Percentiles rank a stretch among this genome's conserved stretches.
Evolutionary conservation across 345 rosid genomes (phyloP).

Genomic region (Excoecaria agallocha): DNA sequence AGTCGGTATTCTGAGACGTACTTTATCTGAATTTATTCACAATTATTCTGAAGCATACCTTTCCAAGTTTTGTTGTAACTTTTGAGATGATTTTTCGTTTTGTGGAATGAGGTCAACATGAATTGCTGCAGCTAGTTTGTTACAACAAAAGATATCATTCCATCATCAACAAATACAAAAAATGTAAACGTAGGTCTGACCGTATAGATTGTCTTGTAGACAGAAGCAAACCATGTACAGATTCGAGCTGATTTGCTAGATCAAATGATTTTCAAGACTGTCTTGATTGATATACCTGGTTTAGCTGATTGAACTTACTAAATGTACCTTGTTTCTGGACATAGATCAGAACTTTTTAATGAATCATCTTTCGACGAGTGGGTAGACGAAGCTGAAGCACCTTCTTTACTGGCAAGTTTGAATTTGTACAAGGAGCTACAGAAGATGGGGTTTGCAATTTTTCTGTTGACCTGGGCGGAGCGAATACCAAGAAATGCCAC

Average conservation of each 20-base stretch:
- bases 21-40: neutral
- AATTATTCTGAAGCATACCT: neutral
- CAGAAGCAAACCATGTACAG: neutral
- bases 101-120: neutral
- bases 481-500: conserved; percentile 66
- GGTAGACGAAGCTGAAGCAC: conserved; percentile 63
- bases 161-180: neutral
- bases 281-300: conserved; percentile 2
- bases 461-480: conserved; percentile 71
- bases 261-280: neutral
- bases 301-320: neutral
- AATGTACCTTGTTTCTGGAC: conserved; percentile 9
- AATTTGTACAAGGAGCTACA: conserved; percentile 57
- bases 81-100: neutral
- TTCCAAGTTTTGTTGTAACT: neutral
- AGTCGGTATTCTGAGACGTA: neutral
- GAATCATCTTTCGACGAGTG: conserved; percentile 46
- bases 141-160: neutral
- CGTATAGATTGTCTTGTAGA: neutral
- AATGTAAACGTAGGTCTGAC: too few species aligned
- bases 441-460: conserved; percentile 55
- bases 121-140: neutral
- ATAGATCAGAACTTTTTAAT: conserved; percentile 52
- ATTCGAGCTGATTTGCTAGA: neutral
- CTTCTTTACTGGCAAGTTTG: conserved; percentile 63